Evolutionary conservation across 2,329 filamentous ascomycete genomes (phyloP), one percentile per base, ranked within the genome.

Genomic region (Alternaria sp.): DNA sequence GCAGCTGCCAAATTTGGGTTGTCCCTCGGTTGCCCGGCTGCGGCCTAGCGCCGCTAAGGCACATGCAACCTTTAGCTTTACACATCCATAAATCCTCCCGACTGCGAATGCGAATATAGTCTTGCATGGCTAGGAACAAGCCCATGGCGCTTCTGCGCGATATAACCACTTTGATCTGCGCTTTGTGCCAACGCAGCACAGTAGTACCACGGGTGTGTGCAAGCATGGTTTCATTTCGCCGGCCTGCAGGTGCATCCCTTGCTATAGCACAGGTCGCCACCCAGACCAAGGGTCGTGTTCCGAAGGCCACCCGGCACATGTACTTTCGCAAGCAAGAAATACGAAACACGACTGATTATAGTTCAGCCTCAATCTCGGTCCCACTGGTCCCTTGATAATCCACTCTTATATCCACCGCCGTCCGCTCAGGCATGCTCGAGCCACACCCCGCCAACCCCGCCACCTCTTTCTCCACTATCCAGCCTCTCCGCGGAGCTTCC

Each of bases 391-490:
- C 36, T n/a, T 10, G 36, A 15, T 12, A 3, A 3, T 11, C 12
- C 17, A 19, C 28, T 52, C 28, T 25, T 10, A 15, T 8, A 15
- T n/a, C n/a, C n/a, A 40, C 15, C 36, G 15, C 36, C n/a, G 7
- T 40, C 36, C 30, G 30, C 49, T 67, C 50, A 74, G 13, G 70
- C 52, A 54, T 72, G 70, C 30, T 74, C 71, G 4, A 77, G 32
- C 71, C 71, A 77, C 11, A 77, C 3, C 6, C 74, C 74, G 11
- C 68, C 57, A 9, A 77, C 61, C 28, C 62, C 61, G 11, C 61
- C 60, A 5, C 62, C 61, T 2, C 49, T 65, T 7, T 63, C 61
- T 3, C 30, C 63, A 2, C 19, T 32, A 59, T 77, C 74, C 10
- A 76, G 45, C 17, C 69, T 64, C 21, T 62, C 62, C 67, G 28